Percentiles rank a stretch among this genome's conserved stretches.
Conservation (phyloP, 1,284 basidiomycete species). For the Agroathelia rolfsii region DNA sequence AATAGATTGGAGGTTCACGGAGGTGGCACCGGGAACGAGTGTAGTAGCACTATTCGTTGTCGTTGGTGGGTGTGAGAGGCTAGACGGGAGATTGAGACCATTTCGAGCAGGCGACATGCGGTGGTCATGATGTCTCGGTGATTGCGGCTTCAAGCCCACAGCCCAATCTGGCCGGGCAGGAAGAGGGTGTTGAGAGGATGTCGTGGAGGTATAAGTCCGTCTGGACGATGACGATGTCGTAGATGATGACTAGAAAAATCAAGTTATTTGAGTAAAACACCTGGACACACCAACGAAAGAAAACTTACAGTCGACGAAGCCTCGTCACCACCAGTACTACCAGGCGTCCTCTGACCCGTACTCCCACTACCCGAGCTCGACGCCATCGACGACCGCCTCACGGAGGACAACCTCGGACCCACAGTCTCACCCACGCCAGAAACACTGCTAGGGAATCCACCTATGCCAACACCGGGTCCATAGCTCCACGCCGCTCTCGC, state of each 20-base stretch:
- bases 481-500: constrained; percentile 54
- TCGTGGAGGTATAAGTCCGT: constrained; percentile 59
- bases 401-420: constrained; percentile 51
- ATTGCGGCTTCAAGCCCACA: constrained; percentile 69
- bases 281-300: no score
- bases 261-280: no score
- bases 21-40: no score
- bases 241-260: constrained; percentile 46
- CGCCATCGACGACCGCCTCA: constrained; percentile 34
- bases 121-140: no score
- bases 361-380: constrained; percentile 41
- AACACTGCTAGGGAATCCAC: constrained; percentile 29
- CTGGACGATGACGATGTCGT: constrained; percentile 70
- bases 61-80: no score
- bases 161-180: constrained; percentile 79
- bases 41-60: no score
- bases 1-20: constrained; percentile 41
- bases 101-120: no score
- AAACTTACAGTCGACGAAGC: no score
- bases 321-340: constrained; percentile 64
- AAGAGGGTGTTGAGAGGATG: constrained; percentile 67
- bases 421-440: constrained; percentile 36
- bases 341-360: constrained; percentile 46
- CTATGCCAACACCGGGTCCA: constrained; percentile 47
- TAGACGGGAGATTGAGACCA: constrained; percentile 32